phyloP scores from a whole-genome alignment of 345 rosid genomes.

The Excoecaria agallocha region DNA sequence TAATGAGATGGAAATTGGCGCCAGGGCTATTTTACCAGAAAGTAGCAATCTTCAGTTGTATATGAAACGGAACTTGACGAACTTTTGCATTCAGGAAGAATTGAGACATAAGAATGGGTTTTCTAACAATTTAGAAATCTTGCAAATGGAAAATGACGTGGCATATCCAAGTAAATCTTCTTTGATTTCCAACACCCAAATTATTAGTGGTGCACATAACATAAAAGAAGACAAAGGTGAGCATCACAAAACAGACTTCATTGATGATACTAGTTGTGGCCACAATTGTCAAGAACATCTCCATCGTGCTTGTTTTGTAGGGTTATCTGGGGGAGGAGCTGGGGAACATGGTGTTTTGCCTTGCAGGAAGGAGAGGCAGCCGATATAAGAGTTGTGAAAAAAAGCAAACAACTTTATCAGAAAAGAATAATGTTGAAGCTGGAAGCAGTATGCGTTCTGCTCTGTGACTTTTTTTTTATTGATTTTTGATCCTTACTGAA shows the following conservation, averaged over 20 bases:
- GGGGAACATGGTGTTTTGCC: constrained; percentile 43
- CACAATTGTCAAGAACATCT: constrained; percentile 12
- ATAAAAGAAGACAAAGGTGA: constrained; percentile 51
- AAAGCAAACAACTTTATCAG: constrained; percentile 37
- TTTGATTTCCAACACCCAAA: constrained; percentile 25
- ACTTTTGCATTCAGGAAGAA: constrained; percentile 41
- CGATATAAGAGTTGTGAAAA: constrained; percentile 69
- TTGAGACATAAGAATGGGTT: constrained; percentile 32
- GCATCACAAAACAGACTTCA: constrained; percentile 12
- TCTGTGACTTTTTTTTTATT: background rate
- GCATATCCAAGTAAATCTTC: constrained; percentile 26
- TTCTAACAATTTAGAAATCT: constrained; percentile 34
- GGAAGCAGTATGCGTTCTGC: constrained; percentile 25
- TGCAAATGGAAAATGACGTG: constrained; percentile 28
- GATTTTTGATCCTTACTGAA: background rate
- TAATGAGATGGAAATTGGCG: constrained; percentile 10
- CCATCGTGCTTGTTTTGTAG: constrained; percentile 33
- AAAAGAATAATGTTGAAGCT: constrained; percentile 46
- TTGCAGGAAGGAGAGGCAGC: constrained; percentile 65
- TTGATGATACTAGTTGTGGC: constrained; percentile 4
- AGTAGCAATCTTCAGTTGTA: background rate
- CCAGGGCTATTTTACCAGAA: constrained; percentile 1
- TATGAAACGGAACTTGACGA: background rate
- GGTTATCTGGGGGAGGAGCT: constrained; percentile 37
- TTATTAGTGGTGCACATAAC: constrained; percentile 23